Evolutionary conservation across 805 yeast genomes (phyloP), one percentile per base, ranked within the genome.

Genomic region (Jamesozyma lodderae): DNA sequence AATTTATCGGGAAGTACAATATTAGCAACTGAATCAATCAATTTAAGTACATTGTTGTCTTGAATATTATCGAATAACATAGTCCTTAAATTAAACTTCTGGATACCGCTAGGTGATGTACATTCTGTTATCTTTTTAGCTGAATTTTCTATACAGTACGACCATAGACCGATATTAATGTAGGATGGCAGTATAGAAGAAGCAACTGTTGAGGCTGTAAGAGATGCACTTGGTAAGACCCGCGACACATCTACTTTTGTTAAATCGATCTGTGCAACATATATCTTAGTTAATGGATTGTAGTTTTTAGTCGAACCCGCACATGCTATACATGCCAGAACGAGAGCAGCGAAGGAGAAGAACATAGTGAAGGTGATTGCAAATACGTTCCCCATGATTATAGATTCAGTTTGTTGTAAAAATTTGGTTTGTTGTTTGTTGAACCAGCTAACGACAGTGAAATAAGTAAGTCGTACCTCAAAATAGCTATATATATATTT

Each of bases 151-250:
- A 63, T 49, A 57, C 87, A 79, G 59, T 75, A 78, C 18, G 81
- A 80, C 73, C 81, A 79, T 47, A 75, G 59, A 26, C 84, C 82
- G 24, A 77, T 61, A 13, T 72, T 66, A 46, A 70, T 62, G 31
- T 68, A 69, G 3, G 72, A 55, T 7, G 61, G 61, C 29, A 76
- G 47, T 2, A 72, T 72, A 31, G 46, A 39, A 5, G 46, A 42
- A 4, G 42, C 36, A 6, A 52, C 35, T 9, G 53, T 30, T 13
- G 43, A 38, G 3, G 25, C 16, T n/a, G 27, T n/a, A 7, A 21
- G 4, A 3, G 57, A 37, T n/a, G 44, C 38, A 3, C 49, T 31
- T 3, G 43, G 39, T 14, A 44, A 11, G 13, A 44, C 34, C 6
- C 7, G 21, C 2, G 31, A 15, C 5, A 41, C 21, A 10, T 60